phyloP scores from a whole-genome alignment of 768 basidiomycete genomes.

The Panellus pusillus region DNA sequence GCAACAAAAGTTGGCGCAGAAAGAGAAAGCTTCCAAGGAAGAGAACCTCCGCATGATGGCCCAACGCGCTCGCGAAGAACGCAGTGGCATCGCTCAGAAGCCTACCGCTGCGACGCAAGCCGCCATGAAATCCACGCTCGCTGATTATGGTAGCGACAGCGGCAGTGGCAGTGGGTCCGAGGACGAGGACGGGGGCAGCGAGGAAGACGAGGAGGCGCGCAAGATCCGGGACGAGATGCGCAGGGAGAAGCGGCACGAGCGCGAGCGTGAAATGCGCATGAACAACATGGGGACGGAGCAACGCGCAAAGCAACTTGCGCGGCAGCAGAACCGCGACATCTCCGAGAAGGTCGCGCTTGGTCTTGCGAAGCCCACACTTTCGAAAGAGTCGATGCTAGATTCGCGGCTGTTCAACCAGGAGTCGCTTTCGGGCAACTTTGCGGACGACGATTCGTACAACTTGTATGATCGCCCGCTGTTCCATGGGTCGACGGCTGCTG shows the following conservation, averaged over 20 bases:
- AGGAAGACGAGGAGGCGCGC: slow-evolving; percentile 82
- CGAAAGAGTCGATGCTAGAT: slow-evolving; percentile 97
- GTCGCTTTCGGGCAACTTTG: slow-evolving; percentile 77
- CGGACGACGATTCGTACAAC: slow-evolving; percentile 90
- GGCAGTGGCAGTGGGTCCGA: slow-evolving; percentile 57
- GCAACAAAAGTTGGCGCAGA: slow-evolving; percentile 98
- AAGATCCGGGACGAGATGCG: slow-evolving; percentile 89
- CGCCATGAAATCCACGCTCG: slow-evolving; percentile 73
- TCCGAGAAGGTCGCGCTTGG: slow-evolving; percentile 99
- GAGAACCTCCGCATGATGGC: slow-evolving; percentile 93
- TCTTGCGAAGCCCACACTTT: slow-evolving; percentile 92
- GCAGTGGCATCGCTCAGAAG: slow-evolving; percentile 72
- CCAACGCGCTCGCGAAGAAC: slow-evolving; percentile 94
- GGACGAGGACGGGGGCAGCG: slow-evolving; percentile 50
- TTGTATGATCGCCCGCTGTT: slow-evolving; percentile 95
- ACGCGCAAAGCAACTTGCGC: slow-evolving; percentile 91
- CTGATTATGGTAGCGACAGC: slow-evolving; percentile 85
- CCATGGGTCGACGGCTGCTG: slow-evolving; percentile 92
- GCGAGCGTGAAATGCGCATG: slow-evolving; percentile 98
- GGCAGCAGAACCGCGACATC: slow-evolving; percentile 97
- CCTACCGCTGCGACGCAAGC: slow-evolving; percentile 68
- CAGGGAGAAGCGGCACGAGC: slow-evolving; percentile 86
- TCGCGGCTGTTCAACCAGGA: slow-evolving; percentile 98
- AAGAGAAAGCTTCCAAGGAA: slow-evolving; percentile 96
- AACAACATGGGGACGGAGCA: slow-evolving; percentile 98